These are phyloP conservation scores for Gracilaria gracilis DNA, from an alignment of 23 red algal genomes.

Conservation along the genomic window DNA sequence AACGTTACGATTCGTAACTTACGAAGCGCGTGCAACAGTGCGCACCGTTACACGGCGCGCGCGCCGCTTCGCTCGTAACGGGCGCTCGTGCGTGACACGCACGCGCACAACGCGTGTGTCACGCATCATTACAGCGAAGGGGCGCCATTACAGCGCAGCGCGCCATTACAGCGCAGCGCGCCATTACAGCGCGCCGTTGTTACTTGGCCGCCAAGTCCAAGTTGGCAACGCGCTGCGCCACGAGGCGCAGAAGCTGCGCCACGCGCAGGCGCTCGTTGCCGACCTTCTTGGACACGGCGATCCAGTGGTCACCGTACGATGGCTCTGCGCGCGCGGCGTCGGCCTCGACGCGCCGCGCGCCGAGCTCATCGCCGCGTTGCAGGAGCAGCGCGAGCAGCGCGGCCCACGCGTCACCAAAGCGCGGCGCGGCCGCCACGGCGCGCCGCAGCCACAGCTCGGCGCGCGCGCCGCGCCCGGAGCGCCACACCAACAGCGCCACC, in stretches of 20 bases:
- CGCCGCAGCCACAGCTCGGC: slow-evolving; percentile 43
- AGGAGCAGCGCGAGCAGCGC: slow-evolving; percentile 44
- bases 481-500: slow-evolving; percentile 70
- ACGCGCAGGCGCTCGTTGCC: slow-evolving; percentile 33
- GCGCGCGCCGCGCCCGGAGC: slow-evolving; percentile 44
- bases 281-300: slow-evolving; percentile 8
- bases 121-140: too few relatives aligned
- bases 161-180: too few relatives aligned
- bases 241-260: slow-evolving; percentile 21
- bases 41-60: not conserved
- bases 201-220: too few relatives aligned
- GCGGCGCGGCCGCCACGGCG: not conserved
- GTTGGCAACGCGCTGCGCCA: not conserved
- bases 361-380: not conserved
- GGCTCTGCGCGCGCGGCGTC: not conserved
- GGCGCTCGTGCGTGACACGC: too few relatives aligned
- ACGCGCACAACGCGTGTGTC: too few relatives aligned
- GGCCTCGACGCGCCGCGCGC: not conserved
- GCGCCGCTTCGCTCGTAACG: not conserved
- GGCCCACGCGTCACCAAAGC: slow-evolving; percentile 77
- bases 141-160: too few relatives aligned
- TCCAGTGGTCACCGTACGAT: slow-evolving; percentile 38
- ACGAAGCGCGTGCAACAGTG: not conserved
- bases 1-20: too few relatives aligned
- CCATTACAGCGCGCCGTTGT: too few relatives aligned